A percentile compares a stretch with the other conserved stretches of the same genome.
These are phyloP conservation scores for Fusarium sp. DNA, from an alignment of 2,329 filamentous ascomycete species.

Conservation along the genomic window DNA sequence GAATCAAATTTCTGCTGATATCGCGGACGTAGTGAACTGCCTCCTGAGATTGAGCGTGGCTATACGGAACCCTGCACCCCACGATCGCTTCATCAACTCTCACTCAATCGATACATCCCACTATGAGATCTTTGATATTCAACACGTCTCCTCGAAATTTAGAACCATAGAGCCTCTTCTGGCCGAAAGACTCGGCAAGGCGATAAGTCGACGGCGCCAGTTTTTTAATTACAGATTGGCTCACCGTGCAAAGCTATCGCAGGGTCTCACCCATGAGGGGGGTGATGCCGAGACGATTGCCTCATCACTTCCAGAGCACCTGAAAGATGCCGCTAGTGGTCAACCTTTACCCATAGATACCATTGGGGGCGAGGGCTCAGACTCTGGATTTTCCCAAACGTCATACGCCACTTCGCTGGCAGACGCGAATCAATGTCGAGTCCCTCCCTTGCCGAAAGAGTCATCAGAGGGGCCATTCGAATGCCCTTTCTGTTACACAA, in stretches of 20 bases:
- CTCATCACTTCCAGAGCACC: neutral
- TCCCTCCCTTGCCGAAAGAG: neutral
- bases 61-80: slow-evolving; percentile 5
- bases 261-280: neutral
- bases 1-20: neutral
- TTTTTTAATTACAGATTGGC: neutral
- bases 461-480: neutral
- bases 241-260: neutral
- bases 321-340: neutral
- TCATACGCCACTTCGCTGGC: neutral
- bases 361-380: neutral
- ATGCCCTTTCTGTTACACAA: neutral
- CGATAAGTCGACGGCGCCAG: neutral
- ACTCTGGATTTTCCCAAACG: neutral
- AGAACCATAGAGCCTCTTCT: neutral
- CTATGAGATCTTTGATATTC: neutral
- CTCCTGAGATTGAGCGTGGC: neutral
- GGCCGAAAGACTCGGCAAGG: neutral
- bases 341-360: neutral
- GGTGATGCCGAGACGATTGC: neutral
- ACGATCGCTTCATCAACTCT: neutral
- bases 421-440: neutral
- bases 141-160: neutral
- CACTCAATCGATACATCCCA: neutral
- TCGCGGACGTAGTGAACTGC: neutral